Conservation (phyloP, 1,284 basidiomycete genomes). For the Cronartium quercuum region DNA sequence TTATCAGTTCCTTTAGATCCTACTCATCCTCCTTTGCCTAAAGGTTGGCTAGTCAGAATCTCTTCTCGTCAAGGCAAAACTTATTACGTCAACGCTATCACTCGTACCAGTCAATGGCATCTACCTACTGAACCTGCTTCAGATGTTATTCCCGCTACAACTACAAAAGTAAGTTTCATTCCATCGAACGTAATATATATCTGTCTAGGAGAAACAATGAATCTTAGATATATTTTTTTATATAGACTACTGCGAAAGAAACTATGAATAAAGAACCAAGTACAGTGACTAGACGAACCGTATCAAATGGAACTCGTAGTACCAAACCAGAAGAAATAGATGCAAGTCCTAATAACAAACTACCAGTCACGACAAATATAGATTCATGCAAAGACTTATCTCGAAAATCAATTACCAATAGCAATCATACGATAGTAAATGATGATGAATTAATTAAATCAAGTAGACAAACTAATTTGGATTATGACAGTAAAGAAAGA, state of each 20-base stretch:
- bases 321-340: not conserved
- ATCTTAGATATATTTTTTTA: not conserved
- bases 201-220: too few relatives aligned
- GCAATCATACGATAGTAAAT: too few relatives aligned
- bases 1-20: not conserved
- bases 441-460: too few relatives aligned
- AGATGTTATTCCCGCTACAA: not conserved
- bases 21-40: conserved; percentile 6
- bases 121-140: conserved; percentile 30
- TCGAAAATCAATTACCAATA: too few relatives aligned
- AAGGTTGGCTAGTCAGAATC: conserved; percentile 29
- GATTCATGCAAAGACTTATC: not conserved
- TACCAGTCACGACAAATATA: not conserved
- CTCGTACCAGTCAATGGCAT: conserved; percentile 37
- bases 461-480: too few relatives aligned
- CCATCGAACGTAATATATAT: too few relatives aligned
- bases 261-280: not conserved
- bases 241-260: conserved; percentile 1
- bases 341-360: not conserved
- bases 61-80: conserved; percentile 33
- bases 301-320: not conserved
- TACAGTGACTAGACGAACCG: conserved; percentile 2
- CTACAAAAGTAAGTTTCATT: conserved; percentile 11
- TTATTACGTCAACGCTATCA: conserved; percentile 37
- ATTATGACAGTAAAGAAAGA: too few relatives aligned